Evolutionary conservation across 306 rosid genomes (phyloP), one percentile per base, ranked within the genome.

Genomic region (Hippophae tibetana): DNA sequence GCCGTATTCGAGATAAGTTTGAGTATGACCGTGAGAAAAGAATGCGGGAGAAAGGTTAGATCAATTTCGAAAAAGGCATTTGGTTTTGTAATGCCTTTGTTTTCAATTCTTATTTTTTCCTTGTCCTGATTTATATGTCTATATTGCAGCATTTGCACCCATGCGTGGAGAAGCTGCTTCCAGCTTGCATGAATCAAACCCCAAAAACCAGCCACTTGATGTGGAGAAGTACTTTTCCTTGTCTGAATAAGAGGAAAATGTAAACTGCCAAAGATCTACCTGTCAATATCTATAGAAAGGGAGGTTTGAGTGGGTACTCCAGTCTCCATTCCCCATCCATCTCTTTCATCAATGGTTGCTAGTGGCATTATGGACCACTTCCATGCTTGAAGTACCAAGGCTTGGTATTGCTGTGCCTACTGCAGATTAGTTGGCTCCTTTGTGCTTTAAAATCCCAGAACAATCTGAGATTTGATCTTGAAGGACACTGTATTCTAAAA

Each of bases 11-110:
- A 62, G 96, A 90, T 73, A 87, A 87, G 70, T 90, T 90, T 72
- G 98, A 90, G 78, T 87, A 81, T 60, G 98, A 87, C 72, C 76
- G 98, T 64, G 95, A 90, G 77, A 83, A 61, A 79, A 85, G 96
- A 80, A 85, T 85, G 96, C 79, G 68, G 60, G 96, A 90, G 49
- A 90, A 82, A 85, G 98, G 95, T 90, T 69, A 67, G 89, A 73
- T 48, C 42, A 63, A 62, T 48, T 31, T 31, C 5, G 3, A 31
- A 31, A 31, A 31, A 31, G 38, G 38, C 38, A 31, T 2, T 31
- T 31, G 38, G 52, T 76, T 23, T 65, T 52, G 8, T 40, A 52
- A 13, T 52, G 44, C 8, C 43, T 13, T 9, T 52, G 45, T 10
- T 9, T 11, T 2, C 9, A 18, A 47, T 52, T 14, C 51, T 0